A percentile compares a stretch with the other conserved stretches of the same genome.
These are phyloP conservation scores for Zygosaccharomyces sapae DNA, from an alignment of 1,139 yeast species.

Conservation along the genomic window DNA sequence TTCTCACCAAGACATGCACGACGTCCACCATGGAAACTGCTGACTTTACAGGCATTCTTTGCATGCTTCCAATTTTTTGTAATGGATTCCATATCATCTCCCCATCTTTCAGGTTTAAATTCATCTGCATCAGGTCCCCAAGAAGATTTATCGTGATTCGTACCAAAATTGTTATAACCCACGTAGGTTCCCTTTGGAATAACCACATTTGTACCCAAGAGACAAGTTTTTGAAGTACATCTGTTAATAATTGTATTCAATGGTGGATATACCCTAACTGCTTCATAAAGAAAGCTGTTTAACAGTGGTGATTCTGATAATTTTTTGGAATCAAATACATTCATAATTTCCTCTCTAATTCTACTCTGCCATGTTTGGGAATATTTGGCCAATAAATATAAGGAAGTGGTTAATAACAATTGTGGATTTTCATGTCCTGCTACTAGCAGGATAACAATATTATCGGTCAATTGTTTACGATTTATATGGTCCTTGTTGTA, in stretches of 20 bases:
- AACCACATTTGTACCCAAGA: conserved; percentile 42
- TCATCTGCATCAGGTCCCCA: conserved; percentile 51
- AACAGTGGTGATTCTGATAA: conserved; percentile 32
- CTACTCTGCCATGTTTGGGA: conserved; percentile 38
- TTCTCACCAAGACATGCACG: conserved; percentile 63
- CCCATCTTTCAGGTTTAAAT: conserved; percentile 60
- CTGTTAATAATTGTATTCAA: conserved; percentile 58
- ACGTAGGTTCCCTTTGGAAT: conserved; percentile 55
- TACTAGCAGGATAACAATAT: conserved; percentile 53
- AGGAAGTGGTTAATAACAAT: conserved; percentile 46
- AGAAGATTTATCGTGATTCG: conserved; percentile 47
- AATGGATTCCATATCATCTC: conserved; percentile 40
- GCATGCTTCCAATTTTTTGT: conserved; percentile 41
- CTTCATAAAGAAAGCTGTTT: conserved; percentile 46
- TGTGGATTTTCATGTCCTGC: conserved; percentile 67
- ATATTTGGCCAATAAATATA: conserved; percentile 47
- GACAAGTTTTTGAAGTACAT: conserved; percentile 39
- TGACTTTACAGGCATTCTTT: conserved; percentile 45
- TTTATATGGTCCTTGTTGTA: conserved; percentile 39
- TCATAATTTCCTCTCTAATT: conserved; percentile 38
- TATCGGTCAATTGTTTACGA: conserved; percentile 50
- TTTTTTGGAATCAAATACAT: conserved; percentile 9
- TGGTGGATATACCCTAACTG: conserved; percentile 54
- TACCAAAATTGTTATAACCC: conserved; percentile 55
- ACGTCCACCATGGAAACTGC: conserved; percentile 59